phyloP scores from a whole-genome alignment of 2,329 filamentous ascomycete genomes.

The Xylaria arbuscula region DNA sequence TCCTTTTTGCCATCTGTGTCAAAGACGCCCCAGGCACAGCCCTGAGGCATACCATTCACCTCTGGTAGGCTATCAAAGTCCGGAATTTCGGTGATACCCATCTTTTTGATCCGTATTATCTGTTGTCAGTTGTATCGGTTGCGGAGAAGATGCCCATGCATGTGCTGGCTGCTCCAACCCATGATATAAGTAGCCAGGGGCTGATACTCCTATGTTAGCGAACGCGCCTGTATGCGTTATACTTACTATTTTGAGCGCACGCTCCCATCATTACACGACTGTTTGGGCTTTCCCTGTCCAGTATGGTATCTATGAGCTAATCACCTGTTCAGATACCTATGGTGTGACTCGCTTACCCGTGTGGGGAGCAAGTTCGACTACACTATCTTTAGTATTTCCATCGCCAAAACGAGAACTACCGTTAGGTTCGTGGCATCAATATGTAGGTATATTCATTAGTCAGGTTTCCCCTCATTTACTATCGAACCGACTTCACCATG shows the following conservation, averaged over 20 bases:
- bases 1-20: slow-evolving; percentile 63
- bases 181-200: slow-evolving; percentile 1
- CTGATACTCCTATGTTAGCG: not conserved
- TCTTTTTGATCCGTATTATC: slow-evolving; percentile 12
- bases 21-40: slow-evolving; percentile 65
- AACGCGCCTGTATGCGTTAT: too few species aligned
- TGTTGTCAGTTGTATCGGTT: not conserved
- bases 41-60: slow-evolving; percentile 58
- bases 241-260: slow-evolving; percentile 17
- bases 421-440: slow-evolving; percentile 12
- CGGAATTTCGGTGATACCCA: slow-evolving; percentile 51
- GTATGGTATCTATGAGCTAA: not conserved
- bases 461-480: not conserved
- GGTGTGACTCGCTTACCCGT: slow-evolving; percentile 15
- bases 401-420: slow-evolving; percentile 14
- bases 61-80: slow-evolving; percentile 57
- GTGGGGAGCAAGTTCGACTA: not conserved
- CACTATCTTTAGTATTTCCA: not conserved
- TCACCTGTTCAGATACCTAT: not conserved
- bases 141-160: not conserved
- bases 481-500: not conserved
- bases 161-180: not conserved
- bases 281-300: not conserved
- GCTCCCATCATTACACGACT: slow-evolving; percentile 17
- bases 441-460: not conserved